These are phyloP conservation scores for Aureobasidium sp. DNA, from an alignment of 2,329 filamentous ascomycete species.

Conservation along the genomic window DNA sequence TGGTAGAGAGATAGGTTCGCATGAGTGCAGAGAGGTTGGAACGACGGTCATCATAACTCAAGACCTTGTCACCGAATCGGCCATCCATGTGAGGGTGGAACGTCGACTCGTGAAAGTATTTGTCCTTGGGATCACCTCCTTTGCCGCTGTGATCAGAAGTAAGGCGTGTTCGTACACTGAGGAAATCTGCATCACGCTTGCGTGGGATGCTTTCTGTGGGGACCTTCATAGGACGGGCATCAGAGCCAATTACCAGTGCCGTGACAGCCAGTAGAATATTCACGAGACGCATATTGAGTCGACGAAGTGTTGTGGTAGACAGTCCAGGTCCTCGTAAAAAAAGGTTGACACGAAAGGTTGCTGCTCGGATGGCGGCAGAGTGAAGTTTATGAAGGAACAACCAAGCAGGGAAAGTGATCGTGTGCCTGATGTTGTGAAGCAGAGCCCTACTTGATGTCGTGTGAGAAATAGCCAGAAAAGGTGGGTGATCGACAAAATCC, in stretches of 20 bases:
- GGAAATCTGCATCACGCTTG: constrained; percentile 37
- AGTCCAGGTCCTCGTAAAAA: not conserved
- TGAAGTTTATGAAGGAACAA: not conserved
- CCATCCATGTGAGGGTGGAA: constrained; percentile 53
- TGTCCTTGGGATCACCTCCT: constrained; percentile 33
- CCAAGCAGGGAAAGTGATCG: constrained; percentile 3
- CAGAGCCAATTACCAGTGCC: not conserved
- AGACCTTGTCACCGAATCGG: constrained; percentile 43
- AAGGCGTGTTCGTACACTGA: constrained; percentile 36
- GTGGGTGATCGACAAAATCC: constrained; percentile 4
- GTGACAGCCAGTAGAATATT: constrained; percentile 6
- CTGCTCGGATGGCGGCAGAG: not conserved
- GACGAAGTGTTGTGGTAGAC: not conserved
- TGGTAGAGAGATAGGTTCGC: constrained; percentile 50
- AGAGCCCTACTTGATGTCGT: constrained; percentile 2
- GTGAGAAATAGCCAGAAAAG: constrained; percentile 6
- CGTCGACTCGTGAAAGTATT: constrained; percentile 48
- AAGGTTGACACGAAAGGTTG: not conserved
- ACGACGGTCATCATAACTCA: constrained; percentile 43
- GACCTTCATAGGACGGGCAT: constrained; percentile 7
- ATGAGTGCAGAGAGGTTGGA: constrained; percentile 46
- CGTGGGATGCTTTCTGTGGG: constrained; percentile 8
- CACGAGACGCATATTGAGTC: not conserved
- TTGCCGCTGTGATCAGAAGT: constrained; percentile 34
- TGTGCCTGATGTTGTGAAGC: constrained; percentile 9